Base-by-base conservation (phyloP, 2,329 filamentous ascomycete genomes). In the Erysiphe pulchra region DNA sequence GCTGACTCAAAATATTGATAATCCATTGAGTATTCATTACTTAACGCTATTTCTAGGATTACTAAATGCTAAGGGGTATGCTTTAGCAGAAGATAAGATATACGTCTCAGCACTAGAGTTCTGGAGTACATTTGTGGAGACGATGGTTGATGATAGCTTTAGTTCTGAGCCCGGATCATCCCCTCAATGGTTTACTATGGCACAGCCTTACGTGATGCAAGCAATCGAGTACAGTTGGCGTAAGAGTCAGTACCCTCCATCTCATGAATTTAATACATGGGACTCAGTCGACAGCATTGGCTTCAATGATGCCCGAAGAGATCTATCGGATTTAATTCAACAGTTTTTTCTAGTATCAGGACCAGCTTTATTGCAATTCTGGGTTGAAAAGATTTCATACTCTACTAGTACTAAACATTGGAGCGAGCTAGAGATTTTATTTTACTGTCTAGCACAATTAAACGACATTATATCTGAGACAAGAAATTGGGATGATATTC, bases 251-350 rank as follows among this genome's bases (percentile, higher is more conserved):
- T 80, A 80, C 50, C 57, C 58, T 28, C 63, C 73, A 0, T 53
- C 63, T 1, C 64, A 70, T 10, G 63, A 68, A 8, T 71, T 76
- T 42, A 64, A 66, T 30, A 63, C 66, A 0, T 87, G 82, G 82
- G 78, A 81, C 50, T 73, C 74, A 4, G 71, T 73, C 20, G 75
- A 81, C 32, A 71, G 72, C 36, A 68, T 70, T 44, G 73, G 69
- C 0, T 86, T 86, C 59, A 66, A 69, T 45, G 75, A 80, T 47
- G 82, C 82, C 42, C 70, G 83, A 30, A 76, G 80, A 52, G 83
- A 92, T 54, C 75, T 86, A n/a, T 69, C 72, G 44, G 82, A 92
- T 57, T 68, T 90, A 44, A 65, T 90, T 28, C 74, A 84, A 52
- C 75, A 78, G 2, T 71, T 77, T 2, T 86, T 77, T 52, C 66